These are phyloP conservation scores for Alternaria burnsii DNA, from an alignment of 2,329 filamentous ascomycete genomes.

Conservation along the genomic window DNA sequence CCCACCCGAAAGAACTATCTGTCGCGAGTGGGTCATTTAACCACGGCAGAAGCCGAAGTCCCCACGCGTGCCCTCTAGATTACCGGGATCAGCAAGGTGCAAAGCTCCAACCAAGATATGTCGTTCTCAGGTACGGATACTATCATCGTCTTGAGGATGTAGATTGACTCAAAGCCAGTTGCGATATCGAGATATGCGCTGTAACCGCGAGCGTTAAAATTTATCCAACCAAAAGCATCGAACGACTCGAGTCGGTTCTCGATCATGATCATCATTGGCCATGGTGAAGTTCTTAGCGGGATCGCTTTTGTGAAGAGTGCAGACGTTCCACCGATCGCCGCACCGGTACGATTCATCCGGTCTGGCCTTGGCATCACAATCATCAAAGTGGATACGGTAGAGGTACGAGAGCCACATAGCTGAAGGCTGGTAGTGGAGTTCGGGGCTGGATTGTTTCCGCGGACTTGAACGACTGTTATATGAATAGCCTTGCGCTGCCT, in stretches of 20 bases:
- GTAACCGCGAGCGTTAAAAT: slow-evolving; percentile 9
- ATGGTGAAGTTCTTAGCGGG: slow-evolving; percentile 10
- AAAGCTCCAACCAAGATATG: slow-evolving; percentile 4
- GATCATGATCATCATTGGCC: background rate
- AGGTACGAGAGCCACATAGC: slow-evolving; percentile 17
- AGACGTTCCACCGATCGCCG: slow-evolving; percentile 27
- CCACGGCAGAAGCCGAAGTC: background rate
- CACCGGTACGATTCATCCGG: slow-evolving; percentile 23
- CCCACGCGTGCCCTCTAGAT: slow-evolving; percentile 1
- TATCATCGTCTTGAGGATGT: background rate
- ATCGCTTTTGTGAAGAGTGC: slow-evolving; percentile 10
- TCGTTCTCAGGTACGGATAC: background rate
- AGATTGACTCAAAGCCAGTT: slow-evolving; percentile 12
- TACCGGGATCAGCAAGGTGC: background rate
- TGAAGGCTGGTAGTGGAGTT: slow-evolving; percentile 14
- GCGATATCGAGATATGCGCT: slow-evolving; percentile 12
- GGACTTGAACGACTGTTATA: slow-evolving; percentile 9
- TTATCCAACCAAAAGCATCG: background rate
- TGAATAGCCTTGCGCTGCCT: slow-evolving; percentile 10
- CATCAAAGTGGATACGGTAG: slow-evolving; percentile 20
- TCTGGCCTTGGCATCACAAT: slow-evolving; percentile 31
- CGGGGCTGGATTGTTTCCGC: slow-evolving; percentile 19
- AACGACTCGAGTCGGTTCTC: background rate
- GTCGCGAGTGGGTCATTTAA: slow-evolving; percentile 1
- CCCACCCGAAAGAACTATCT: background rate